Conservation (phyloP, 768 basidiomycete genomes). For the Boletus barrowsii region DNA sequence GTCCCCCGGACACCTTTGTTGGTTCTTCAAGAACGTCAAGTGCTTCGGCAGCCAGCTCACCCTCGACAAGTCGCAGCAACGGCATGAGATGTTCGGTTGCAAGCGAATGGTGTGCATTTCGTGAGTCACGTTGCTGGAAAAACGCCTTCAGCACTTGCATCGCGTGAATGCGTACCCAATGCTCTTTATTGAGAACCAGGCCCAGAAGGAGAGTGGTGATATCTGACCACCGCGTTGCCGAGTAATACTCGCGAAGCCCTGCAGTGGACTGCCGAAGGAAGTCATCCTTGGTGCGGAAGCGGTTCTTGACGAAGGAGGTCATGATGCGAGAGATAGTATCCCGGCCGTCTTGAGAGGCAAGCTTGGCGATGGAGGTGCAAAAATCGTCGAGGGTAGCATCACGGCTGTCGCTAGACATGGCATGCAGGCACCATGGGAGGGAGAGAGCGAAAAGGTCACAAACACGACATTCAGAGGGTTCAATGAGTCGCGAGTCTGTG, state of each 20-base stretch:
- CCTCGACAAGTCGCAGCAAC: constrained; percentile 81
- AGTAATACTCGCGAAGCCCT: constrained; percentile 83
- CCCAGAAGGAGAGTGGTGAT: constrained; percentile 85
- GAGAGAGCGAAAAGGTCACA: constrained; percentile 80
- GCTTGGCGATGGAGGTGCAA: constrained; percentile 64
- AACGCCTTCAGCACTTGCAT: constrained; percentile 89
- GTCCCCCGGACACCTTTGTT: constrained; percentile 71
- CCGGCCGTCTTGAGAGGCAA: constrained; percentile 71
- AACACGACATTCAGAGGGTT: constrained; percentile 65
- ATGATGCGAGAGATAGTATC: constrained; percentile 85
- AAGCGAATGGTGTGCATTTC: constrained; percentile 66
- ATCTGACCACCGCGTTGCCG: constrained; percentile 69
- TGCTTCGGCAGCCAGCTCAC: constrained; percentile 79
- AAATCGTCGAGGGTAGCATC: constrained; percentile 65
- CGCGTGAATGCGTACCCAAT: constrained; percentile 77
- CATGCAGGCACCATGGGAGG: constrained; percentile 86
- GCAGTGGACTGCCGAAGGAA: constrained; percentile 87
- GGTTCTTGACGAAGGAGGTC: constrained; percentile 81
- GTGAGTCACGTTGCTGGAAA: constrained; percentile 80
- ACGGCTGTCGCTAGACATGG: constrained; percentile 61
- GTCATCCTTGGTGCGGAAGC: constrained; percentile 91
- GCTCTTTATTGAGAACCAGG: constrained; percentile 76
- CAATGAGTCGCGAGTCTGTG: constrained; percentile 63
- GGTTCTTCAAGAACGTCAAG: constrained; percentile 94
- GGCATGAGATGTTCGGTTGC: constrained; percentile 92